Percentiles rank a stretch among this genome's conserved stretches.
Evolutionary conservation across 23 red algal species (phyloP).

Genomic region (Gracilariopsis chorda): DNA sequence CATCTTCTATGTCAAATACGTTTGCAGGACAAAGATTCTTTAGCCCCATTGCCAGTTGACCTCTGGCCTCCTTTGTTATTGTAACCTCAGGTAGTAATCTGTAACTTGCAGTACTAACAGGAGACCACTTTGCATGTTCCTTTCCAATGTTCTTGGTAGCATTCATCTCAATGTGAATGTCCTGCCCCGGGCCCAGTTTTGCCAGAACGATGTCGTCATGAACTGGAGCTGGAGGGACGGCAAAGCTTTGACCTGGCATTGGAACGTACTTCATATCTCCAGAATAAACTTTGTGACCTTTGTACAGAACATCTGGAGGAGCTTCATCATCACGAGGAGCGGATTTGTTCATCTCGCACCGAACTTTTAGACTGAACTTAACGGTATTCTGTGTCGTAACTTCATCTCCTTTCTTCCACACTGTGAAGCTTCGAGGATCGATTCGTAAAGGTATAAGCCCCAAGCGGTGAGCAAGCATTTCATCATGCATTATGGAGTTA

Average conservation of each 20-base stretch:
- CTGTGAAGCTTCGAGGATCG: constrained; percentile 62
- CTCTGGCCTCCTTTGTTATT: constrained; percentile 13
- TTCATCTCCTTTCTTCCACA: constrained; percentile 47
- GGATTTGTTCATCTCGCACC: constrained; percentile 49
- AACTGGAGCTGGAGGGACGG: constrained; percentile 46
- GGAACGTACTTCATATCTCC: constrained; percentile 69
- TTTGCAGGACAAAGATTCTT: constrained; percentile 74
- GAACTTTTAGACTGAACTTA: constrained; percentile 56
- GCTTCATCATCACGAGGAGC: constrained; percentile 70
- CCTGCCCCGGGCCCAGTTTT: constrained; percentile 91
- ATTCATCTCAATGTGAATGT: constrained; percentile 83
- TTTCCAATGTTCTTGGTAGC: constrained; percentile 82
- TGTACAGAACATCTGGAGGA: constrained; percentile 66
- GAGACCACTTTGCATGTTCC: constrained; percentile 97
- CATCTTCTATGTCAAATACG: constrained; percentile 97
- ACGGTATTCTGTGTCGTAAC: constrained; percentile 57
- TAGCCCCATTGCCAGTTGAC: constrained; percentile 34
- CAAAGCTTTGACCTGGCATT: constrained; percentile 49
- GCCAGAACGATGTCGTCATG: constrained; percentile 85
- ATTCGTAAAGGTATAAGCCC: constrained; percentile 87
- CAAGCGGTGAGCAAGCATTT: constrained; percentile 96
- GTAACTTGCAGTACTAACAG: constrained; percentile 88
- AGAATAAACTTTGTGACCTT: constrained; percentile 65
- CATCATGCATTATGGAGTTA: constrained; percentile 90
- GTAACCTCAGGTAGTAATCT: constrained; percentile 77